phyloP scores from a whole-genome alignment of 768 basidiomycete genomes.

The Hemileccinum impolitum region DNA sequence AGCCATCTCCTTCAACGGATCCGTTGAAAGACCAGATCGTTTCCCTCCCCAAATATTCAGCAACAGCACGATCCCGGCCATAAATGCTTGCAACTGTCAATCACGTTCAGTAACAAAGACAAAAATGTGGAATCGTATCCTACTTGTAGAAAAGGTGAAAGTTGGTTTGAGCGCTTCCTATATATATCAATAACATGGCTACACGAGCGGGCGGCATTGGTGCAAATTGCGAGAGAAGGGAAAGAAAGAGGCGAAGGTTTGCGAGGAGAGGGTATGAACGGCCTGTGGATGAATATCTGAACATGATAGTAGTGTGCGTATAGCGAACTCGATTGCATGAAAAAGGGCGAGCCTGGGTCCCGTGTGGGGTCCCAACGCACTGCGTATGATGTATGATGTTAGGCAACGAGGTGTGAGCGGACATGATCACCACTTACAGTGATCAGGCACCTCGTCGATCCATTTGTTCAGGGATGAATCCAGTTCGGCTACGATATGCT shows the following conservation, averaged over 20 bases:
- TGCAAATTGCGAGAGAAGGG: constrained; percentile 76
- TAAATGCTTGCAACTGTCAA: constrained; percentile 40
- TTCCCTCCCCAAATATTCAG: constrained; percentile 56
- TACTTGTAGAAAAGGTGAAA: constrained; percentile 31
- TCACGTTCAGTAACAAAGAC: not conserved
- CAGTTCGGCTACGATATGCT: constrained; percentile 64
- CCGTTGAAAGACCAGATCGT: constrained; percentile 37
- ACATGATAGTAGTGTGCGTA: constrained; percentile 53
- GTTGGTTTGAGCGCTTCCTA: constrained; percentile 31
- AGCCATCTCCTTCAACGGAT: constrained; percentile 43
- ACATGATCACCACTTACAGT: constrained; percentile 21
- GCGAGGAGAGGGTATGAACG: constrained; percentile 67
- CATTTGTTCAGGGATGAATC: constrained; percentile 78
- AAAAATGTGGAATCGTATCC: not conserved
- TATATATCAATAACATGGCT: constrained; percentile 67
- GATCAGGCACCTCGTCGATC: constrained; percentile 63
- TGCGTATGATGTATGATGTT: constrained; percentile 16
- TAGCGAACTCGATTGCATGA: constrained; percentile 50
- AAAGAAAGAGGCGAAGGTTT: constrained; percentile 47
- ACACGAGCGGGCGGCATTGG: constrained; percentile 78
- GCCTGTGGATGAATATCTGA: constrained; percentile 73
- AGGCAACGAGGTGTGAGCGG: not conserved
- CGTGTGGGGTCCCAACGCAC: constrained; percentile 45
- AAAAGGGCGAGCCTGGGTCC: constrained; percentile 32
- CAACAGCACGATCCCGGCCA: constrained; percentile 49